Evolutionary conservation across 2,329 filamentous ascomycete genomes (phyloP).

Genomic region (Parastagonospora nodorum): DNA sequence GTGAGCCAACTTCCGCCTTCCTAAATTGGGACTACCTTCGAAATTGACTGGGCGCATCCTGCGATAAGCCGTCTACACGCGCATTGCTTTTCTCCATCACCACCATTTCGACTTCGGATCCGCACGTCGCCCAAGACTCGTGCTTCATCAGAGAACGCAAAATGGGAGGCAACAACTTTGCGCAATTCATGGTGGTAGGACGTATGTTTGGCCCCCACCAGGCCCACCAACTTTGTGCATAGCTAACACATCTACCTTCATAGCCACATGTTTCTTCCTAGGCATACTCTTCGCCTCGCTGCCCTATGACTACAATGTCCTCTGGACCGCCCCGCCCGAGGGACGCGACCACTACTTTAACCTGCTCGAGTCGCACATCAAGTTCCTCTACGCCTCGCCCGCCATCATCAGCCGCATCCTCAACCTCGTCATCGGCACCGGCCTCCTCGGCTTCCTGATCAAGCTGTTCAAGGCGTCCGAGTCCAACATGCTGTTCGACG

Average conservation of each 20-base stretch:
- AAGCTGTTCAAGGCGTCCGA: conserved; percentile 95
- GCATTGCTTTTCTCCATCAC: conserved; percentile 11
- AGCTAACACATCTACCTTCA: conserved; percentile 11
- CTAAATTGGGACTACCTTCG: conserved; percentile 28
- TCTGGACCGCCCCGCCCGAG: conserved; percentile 71
- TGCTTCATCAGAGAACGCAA: conserved; percentile 7
- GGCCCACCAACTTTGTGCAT: not conserved
- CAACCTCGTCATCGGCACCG: conserved; percentile 88
- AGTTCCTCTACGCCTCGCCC: conserved; percentile 88
- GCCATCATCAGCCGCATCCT: conserved; percentile 91
- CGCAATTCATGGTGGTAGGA: conserved; percentile 94
- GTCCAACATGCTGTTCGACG: conserved; percentile 93
- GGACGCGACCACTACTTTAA: conserved; percentile 72
- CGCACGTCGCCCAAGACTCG: conserved; percentile 1
- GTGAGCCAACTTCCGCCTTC: conserved; percentile 30
- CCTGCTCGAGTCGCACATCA: conserved; percentile 86
- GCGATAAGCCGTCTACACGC: conserved; percentile 6
- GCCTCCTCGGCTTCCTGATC: conserved; percentile 83
- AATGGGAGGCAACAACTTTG: conserved; percentile 68
- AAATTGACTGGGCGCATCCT: conserved; percentile 20
- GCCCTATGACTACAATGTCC: conserved; percentile 91
- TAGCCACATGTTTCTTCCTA: conserved; percentile 89
- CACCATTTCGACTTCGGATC: conserved; percentile 1
- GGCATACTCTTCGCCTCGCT: conserved; percentile 96
- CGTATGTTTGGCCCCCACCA: conserved; percentile 64